Base-by-base conservation (phyloP, 148 eudicot species). In the Hydrangea macrophylla region DNA sequence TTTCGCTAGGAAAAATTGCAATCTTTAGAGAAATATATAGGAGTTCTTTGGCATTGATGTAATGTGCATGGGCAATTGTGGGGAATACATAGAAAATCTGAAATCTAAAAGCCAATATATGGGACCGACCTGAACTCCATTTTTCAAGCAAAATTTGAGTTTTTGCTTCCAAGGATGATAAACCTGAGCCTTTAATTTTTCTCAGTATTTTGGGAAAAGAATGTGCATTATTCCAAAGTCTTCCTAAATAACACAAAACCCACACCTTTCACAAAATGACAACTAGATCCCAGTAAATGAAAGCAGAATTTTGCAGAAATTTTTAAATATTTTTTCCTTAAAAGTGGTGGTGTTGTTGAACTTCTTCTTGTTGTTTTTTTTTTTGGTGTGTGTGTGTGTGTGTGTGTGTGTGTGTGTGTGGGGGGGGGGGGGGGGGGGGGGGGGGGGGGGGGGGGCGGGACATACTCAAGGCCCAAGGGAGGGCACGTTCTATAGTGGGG, bases 141-240 rank as follows among this genome's bases (percentile, higher is more conserved):
- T 30, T 37, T 55, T 18, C 28, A 55, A 67, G 70, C 62, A 67
- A 55, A 36, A 25, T 25, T 26, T 25, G 70, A n/a, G 20, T 18
- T 44, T 20, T 67, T 67, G 62, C 70, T 67, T 67, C 9, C 60
- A 55, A 7, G 62, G 35, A 17, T n/a, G n/a, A n/a, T n/a, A n/a
- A n/a, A n/a, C n/a, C 17, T 25, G 27, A 63, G 18, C 12, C 23
- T 2, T 7, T 37, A 9, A 28, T 30, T 36, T 36, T 3, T 8
- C 22, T 60, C 20, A n/a, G 37, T 22, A 58, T 58, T 15, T 30
- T 30, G 9, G 6, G 61, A 37, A 8, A 58, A 18, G n/a, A 58
- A 37, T 11, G 5, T 36, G 18, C 9, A 36, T 60, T 60, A 60
- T 42, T n/a, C 63, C 40, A 60, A n/a, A 59, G 33, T 6, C 5